phyloP scores from a whole-genome alignment of 2,329 filamentous ascomycete genomes.

The Penicillium fuscoglaucum region DNA sequence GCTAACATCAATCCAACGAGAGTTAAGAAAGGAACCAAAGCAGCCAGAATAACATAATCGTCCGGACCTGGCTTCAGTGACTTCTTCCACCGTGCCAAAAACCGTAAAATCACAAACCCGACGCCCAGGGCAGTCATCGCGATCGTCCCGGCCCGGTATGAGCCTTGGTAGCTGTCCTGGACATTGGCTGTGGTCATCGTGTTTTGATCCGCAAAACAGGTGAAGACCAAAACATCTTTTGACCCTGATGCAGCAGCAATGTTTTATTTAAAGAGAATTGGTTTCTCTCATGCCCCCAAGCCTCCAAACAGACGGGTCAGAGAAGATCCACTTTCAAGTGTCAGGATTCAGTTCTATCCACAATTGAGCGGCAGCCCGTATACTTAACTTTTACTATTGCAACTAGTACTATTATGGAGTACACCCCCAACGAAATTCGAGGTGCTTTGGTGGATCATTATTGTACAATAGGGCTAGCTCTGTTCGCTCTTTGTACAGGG shows the following conservation, averaged over 20 bases:
- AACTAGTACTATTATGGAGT: too few relatives aligned
- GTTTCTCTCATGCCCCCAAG: neutral
- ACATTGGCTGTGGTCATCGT: neutral
- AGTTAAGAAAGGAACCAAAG: constrained; percentile 7
- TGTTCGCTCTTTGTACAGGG: too few relatives aligned
- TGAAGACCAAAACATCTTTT: neutral
- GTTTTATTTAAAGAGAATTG: neutral
- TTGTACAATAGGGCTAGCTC: too few relatives aligned
- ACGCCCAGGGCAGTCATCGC: constrained; percentile 13
- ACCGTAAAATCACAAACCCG: constrained; percentile 14
- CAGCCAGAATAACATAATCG: constrained; percentile 13
- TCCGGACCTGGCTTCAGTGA: constrained; percentile 1
- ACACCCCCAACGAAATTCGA: too few relatives aligned
- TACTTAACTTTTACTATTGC: neutral
- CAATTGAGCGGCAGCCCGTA: neutral
- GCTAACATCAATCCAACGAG: constrained; percentile 6
- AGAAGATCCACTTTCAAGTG: neutral
- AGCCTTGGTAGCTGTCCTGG: neutral
- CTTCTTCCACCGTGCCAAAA: constrained; percentile 12
- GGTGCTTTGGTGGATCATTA: too few relatives aligned
- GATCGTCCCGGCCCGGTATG: constrained; percentile 10
- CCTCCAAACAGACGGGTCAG: neutral
- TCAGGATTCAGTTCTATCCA: neutral
- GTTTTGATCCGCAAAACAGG: neutral
- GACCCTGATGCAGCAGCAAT: neutral